phyloP scores from a whole-genome alignment of 2,329 filamentous ascomycete species.

The Claviceps pusilla region DNA sequence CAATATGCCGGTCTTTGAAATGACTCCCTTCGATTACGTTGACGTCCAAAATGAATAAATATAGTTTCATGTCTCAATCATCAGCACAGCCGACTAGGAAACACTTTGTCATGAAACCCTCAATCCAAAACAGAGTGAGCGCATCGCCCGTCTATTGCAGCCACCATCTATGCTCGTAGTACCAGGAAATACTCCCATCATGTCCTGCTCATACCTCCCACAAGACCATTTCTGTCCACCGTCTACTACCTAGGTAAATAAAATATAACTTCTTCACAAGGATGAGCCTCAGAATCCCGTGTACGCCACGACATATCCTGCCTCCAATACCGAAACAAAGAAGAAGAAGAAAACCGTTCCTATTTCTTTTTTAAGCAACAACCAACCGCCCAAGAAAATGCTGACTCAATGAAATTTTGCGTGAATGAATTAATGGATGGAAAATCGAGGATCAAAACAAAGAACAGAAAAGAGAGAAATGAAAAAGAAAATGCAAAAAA shows the following conservation, averaged over 20 bases:
- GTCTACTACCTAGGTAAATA: neutral
- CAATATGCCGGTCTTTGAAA: no score
- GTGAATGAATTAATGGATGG: neutral
- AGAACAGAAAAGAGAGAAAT: neutral
- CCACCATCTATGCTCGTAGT: neutral
- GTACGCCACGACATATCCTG: neutral
- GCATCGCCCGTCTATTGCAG: conserved; percentile 10
- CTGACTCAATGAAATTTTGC: conserved; percentile 2
- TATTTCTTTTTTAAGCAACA: conserved; percentile 5
- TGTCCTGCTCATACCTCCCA: neutral
- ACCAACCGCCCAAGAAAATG: conserved; percentile 5
- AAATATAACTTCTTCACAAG: neutral
- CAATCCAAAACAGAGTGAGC: conserved; percentile 3
- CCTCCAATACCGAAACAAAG: neutral
- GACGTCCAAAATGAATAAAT: no score
- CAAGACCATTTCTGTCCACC: neutral
- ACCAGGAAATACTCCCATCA: neutral
- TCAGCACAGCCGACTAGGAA: no score
- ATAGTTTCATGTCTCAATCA: no score
- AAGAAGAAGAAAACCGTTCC: neutral
- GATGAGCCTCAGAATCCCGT: neutral
- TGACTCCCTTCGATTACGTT: no score
- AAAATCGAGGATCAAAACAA: neutral
- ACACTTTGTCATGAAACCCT: no score
- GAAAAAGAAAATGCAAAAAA: neutral